A percentile compares a stretch with the other conserved stretches of the same genome.
phyloP scores from a whole-genome alignment of 495 filamentous ascomycete genomes.

The Penicillium pulvis region DNA sequence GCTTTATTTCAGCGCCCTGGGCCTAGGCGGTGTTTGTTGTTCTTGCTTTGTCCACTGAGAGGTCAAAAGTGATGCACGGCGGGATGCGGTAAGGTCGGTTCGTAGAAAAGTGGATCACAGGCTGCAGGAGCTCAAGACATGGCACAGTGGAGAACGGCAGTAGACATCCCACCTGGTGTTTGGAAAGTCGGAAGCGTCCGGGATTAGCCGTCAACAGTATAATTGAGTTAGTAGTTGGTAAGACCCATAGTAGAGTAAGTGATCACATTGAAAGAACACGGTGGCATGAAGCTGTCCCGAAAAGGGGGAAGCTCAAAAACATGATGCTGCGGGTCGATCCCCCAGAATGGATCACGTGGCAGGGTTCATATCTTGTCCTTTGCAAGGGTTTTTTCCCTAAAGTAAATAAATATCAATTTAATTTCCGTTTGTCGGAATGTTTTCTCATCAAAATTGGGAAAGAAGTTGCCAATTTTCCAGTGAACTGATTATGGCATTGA shows the following conservation, averaged over 20 bases:
- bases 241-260: background rate
- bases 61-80: background rate
- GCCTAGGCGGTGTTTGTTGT: background rate
- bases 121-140: conserved; percentile 17
- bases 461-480: no score
- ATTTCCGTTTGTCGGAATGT: no score
- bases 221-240: background rate
- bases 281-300: conserved; percentile 22
- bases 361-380: background rate
- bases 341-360: conserved; percentile 9
- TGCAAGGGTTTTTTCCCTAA: no score
- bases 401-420: no score
- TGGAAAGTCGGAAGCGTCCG: background rate
- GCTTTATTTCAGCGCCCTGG: background rate
- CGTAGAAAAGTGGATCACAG: conserved; percentile 14
- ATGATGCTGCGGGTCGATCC: conserved; percentile 7
- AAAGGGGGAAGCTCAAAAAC: conserved; percentile 5
- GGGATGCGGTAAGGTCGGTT: conserved; percentile 4
- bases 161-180: conserved; percentile 14
- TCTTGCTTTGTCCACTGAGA: background rate
- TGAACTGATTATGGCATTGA: no score
- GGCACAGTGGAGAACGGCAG: conserved; percentile 23
- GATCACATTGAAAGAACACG: conserved; percentile 24
- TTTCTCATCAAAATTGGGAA: no score
- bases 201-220: background rate